These are phyloP conservation scores for Tetracladium marchalianum DNA, from an alignment of 495 filamentous ascomycete genomes.

Conservation along the genomic window DNA sequence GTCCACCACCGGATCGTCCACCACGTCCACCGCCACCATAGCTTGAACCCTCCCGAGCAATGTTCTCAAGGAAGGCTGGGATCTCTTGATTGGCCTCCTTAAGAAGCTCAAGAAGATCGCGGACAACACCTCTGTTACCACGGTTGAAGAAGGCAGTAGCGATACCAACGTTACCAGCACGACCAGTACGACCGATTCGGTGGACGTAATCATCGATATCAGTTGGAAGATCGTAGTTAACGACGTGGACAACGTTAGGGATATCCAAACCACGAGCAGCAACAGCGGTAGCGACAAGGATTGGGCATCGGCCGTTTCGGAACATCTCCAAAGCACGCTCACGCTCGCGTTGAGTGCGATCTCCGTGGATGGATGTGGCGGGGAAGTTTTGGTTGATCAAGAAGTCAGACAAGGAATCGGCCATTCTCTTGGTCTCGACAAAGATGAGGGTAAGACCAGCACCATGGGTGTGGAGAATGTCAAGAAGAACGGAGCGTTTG, in stretches of 20 bases:
- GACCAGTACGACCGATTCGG: conserved; percentile 98
- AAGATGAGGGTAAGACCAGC: conserved; percentile 92
- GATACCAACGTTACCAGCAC: conserved; percentile 98
- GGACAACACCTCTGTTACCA: conserved; percentile 93
- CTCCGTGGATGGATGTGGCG: conserved; percentile 97
- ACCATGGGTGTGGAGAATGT: conserved; percentile 92
- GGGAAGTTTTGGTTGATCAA: conserved; percentile 96
- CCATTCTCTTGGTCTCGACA: conserved; percentile 99
- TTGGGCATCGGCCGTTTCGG: conserved; percentile 88
- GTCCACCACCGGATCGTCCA: conserved; percentile 55
- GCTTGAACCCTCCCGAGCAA: conserved; percentile 84
- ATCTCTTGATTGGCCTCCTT: conserved; percentile 98
- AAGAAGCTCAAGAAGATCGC: conserved; percentile 87
- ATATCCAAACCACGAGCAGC: conserved; percentile 94
- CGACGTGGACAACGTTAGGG: conserved; percentile 94
- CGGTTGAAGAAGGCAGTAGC: conserved; percentile 99
- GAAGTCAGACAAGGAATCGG: conserved; percentile 93
- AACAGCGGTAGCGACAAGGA: conserved; percentile 93
- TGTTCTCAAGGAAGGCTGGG: conserved; percentile 86
- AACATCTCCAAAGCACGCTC: conserved; percentile 96
- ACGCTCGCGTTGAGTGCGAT: conserved; percentile 97
- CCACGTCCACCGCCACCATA: conserved; percentile 65
- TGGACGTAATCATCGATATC: conserved; percentile 99
- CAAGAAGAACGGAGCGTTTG: conserved; percentile 94
- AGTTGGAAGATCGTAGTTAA: conserved; percentile 98